Evolutionary conservation across 805 yeast genomes (phyloP), one percentile per base, ranked within the genome.

Genomic region (Candida easanensis): DNA sequence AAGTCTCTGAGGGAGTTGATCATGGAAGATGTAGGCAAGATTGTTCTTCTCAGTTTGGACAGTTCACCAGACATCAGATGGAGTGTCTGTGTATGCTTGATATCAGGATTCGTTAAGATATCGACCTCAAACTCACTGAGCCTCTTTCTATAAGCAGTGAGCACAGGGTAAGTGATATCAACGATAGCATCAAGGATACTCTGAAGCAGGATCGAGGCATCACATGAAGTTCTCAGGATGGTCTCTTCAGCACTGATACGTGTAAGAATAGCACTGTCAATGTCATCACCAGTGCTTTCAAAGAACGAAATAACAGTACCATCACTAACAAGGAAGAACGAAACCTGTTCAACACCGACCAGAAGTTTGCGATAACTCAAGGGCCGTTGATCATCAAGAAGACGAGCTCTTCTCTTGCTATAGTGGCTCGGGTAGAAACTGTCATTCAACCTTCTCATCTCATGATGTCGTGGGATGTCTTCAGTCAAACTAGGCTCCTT

Each of bases 261-360:
- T 2, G 73, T 59, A 21, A 78, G 58, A 10, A 79, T 68, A 1
- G 84, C 82, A 27, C 63, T 62, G 42, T 74, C 79, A 19, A 79
- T 68, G 36, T 74, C 78, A 35, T 69, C 68, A 5, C 79, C 80
- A 4, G 78, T 69, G 46, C 76, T 72, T 53, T 79, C 84, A 54
- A 79, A 79, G 49, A 79, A 76, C 0, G 83, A 69, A 4, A 79
- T 67, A 11, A 79, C 73, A 0, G 79, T 70, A 34, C 70, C 66
- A 37, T 71, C 65, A 6, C 64, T 57, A 15, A 72, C 61, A 15
- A 79, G 45, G 46, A 73, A 79, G 36, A 78, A 57, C 0, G 82
- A 74, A 2, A 74, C 74, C 53, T 79, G 84, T 53, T 79, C 84
- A 10, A 76, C 62, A 0, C 78, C 80, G 6, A 79, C 79, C 18